Evolutionary conservation across 495 filamentous ascomycete genomes (phyloP).

Genomic region (Daldinia childiae): DNA sequence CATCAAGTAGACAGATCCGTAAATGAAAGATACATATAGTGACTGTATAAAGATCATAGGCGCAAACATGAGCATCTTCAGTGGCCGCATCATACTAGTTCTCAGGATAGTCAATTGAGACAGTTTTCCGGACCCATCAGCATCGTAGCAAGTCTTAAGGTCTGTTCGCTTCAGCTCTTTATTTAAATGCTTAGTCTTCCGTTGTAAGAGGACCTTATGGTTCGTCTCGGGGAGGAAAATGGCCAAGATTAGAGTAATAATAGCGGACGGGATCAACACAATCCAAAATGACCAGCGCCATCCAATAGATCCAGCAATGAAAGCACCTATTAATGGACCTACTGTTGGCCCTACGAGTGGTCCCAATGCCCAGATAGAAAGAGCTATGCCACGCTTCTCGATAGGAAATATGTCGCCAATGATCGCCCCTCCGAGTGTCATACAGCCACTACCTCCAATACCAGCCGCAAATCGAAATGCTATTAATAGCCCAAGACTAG

Average conservation of each 20-base stretch:
- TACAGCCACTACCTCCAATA: constrained; percentile 64
- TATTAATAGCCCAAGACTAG: constrained; percentile 65
- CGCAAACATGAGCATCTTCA: constrained; percentile 65
- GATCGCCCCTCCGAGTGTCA: constrained; percentile 63
- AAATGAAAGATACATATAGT: constrained; percentile 77
- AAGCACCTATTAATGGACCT: constrained; percentile 62
- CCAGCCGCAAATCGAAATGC: constrained; percentile 74
- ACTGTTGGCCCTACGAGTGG: constrained; percentile 55
- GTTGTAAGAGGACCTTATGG: constrained; percentile 59
- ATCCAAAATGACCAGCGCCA: constrained; percentile 72
- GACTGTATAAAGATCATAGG: constrained; percentile 76
- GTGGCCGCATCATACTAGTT: constrained; percentile 59
- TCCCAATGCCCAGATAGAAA: constrained; percentile 60
- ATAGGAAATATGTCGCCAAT: constrained; percentile 66
- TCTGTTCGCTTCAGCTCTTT: constrained; percentile 47
- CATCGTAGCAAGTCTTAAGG: constrained; percentile 49
- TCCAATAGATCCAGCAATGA: constrained; percentile 60
- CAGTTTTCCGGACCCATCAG: constrained; percentile 19
- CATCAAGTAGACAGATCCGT: constrained; percentile 79
- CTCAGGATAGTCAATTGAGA: constrained; percentile 41
- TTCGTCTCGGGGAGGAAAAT: constrained; percentile 65
- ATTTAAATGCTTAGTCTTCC: constrained; percentile 55
- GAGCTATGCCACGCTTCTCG: constrained; percentile 66
- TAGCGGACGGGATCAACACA: constrained; percentile 57
- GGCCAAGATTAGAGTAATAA: constrained; percentile 54